Evolutionary conservation across 352 stramenopile genomes (phyloP), one percentile per base, ranked within the genome.

Genomic region (Pythium scleroteichum): DNA sequence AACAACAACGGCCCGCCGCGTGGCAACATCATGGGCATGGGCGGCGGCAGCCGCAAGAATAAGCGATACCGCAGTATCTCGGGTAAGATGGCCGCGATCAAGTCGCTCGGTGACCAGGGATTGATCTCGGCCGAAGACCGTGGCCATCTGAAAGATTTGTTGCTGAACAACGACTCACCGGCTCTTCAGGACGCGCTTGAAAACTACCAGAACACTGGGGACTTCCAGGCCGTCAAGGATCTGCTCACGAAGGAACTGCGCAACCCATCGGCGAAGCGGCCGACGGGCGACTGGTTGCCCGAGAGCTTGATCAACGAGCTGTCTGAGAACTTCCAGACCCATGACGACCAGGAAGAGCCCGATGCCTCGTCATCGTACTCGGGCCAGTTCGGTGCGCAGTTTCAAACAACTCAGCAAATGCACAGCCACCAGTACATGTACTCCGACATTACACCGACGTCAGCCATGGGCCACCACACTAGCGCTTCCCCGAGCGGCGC

Each of bases 71-170:
- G 82, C 39, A 92, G 82, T 56, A 88, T 91, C 49, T 88, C 78
- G 1, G 73, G 83, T 32, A 92, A 92, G 50, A 92, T 92, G 83
- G 83, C 81, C 53, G 83, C 81, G 16, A 92, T 92, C 66, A 92
- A 92, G 63, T 83, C 79, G 52, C 59, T 92, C 3, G 72, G 79
- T 3, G 80, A 90, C 57, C 88, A 88, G 27, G 83, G 83, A 1
- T 40, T 92, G 17, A 92, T 92, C 45, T 85, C 70, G 20, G 78
- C 74, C 22, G 80, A 88, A 13, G 81, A 90, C 57, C 78, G 79
- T 14, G 81, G 79, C 0, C 77, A 90, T 41, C 26, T 92, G 44
- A 92, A 92, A 53, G 83, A 90, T 68, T 52, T 92, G 46, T 58
- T 92, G 62, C 69, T 92, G 13, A 90, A 92, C 69, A 88, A 84